These are phyloP conservation scores for Cryptosporidium viatorum DNA, from an alignment of 169 alveolate species.

Conservation along the genomic window DNA sequence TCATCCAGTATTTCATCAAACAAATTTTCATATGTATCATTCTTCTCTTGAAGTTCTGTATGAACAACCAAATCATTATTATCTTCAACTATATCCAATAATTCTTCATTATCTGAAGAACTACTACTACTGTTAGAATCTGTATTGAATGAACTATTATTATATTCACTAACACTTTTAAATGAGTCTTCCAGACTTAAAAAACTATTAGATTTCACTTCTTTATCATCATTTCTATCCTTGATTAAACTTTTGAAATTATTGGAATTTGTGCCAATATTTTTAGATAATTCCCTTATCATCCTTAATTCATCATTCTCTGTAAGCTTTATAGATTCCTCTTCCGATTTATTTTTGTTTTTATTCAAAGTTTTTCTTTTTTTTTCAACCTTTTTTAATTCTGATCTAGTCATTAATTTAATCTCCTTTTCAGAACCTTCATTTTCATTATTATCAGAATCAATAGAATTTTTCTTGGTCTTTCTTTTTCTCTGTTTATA, in stretches of 20 bases:
- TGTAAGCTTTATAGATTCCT: neutral
- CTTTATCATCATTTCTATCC: neutral
- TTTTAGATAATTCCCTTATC: no score
- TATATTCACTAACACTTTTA: constrained; percentile 43
- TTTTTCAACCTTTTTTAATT: neutral
- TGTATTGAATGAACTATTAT: constrained; percentile 5
- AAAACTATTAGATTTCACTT: constrained; percentile 33
- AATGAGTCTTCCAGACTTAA: constrained; percentile 54
- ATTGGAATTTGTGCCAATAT: neutral
- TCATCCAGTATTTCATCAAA: constrained; percentile 53
- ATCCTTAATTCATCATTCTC: neutral
- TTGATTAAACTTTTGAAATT: neutral
- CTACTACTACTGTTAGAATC: neutral
- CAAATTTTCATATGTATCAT: constrained; percentile 26
- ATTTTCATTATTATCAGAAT: neutral
- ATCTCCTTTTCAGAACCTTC: neutral
- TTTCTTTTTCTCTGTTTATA: constrained; percentile 18
- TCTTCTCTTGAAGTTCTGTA: neutral
- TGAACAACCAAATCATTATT: neutral
- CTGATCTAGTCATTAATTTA: constrained; percentile 1
- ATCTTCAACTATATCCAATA: neutral
- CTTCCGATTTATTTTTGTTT: constrained; percentile 3
- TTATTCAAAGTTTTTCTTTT: constrained; percentile 11
- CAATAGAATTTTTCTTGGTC: neutral
- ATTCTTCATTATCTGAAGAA: neutral